Evolutionary conservation across 2,329 filamentous ascomycete genomes (phyloP).

Genomic region (Moelleriella libera): DNA sequence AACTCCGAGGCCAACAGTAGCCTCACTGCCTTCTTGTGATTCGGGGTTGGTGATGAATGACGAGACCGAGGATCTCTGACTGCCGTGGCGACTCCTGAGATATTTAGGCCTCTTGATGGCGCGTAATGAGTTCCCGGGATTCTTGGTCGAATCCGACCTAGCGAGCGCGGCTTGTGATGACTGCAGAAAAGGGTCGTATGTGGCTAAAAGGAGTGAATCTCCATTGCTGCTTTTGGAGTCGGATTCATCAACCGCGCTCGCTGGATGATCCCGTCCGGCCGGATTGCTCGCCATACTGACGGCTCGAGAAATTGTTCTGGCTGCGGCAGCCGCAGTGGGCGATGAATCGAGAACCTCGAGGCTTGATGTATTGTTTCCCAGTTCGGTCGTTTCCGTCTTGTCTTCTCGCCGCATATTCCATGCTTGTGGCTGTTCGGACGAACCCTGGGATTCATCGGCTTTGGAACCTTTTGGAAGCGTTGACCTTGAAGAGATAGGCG

Average conservation of each 20-base stretch:
- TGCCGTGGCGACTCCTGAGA: slow-evolving; percentile 40
- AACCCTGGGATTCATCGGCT: slow-evolving; percentile 46
- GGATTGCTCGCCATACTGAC: slow-evolving; percentile 28
- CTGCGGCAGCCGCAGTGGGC: slow-evolving; percentile 39
- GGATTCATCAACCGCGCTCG: slow-evolving; percentile 6
- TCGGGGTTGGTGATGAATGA: slow-evolving; percentile 41
- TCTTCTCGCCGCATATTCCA: neutral
- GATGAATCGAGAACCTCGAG: slow-evolving; percentile 42
- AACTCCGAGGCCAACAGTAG: slow-evolving; percentile 49
- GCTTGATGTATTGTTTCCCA: slow-evolving; percentile 30
- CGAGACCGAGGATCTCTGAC: slow-evolving; percentile 46
- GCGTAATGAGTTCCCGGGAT: slow-evolving; percentile 30
- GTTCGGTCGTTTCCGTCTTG: slow-evolving; percentile 13
- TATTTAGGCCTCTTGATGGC: slow-evolving; percentile 37
- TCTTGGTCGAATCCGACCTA: slow-evolving; percentile 28
- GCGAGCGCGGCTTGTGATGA: slow-evolving; percentile 18
- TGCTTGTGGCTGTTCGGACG: slow-evolving; percentile 18
- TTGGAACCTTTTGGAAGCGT: slow-evolving; percentile 21
- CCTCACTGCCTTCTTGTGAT: slow-evolving; percentile 54
- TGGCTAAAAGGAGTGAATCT: slow-evolving; percentile 14
- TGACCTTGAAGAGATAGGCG: slow-evolving; percentile 35
- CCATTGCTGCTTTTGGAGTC: slow-evolving; percentile 12
- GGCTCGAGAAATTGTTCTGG: slow-evolving; percentile 36
- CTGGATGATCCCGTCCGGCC: slow-evolving; percentile 1
- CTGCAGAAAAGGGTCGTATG: slow-evolving; percentile 14